Conservation (phyloP, 192 early-diverging fungal species). For the Spizellomyces punctatus region DNA sequence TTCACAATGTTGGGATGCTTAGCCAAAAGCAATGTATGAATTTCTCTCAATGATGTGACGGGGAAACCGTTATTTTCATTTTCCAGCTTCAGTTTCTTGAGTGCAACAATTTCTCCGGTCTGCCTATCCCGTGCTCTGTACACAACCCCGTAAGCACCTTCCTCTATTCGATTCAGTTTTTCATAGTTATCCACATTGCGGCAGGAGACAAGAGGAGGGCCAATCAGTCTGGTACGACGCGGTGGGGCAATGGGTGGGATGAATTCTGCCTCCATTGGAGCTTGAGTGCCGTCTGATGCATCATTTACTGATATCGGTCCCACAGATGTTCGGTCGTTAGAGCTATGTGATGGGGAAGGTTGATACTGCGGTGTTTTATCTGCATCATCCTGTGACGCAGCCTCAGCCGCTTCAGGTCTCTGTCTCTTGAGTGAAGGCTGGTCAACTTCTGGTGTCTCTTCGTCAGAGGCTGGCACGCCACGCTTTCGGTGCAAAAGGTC, state of each 20-base stretch:
- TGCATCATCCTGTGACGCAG: no score
- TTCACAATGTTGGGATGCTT: slow-evolving; percentile 79
- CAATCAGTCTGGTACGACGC: slow-evolving; percentile 27
- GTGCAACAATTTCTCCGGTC: slow-evolving; percentile 79
- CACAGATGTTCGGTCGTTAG: no score
- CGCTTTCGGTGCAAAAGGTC: no score
- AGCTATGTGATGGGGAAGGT: no score
- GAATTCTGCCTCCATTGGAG: no score
- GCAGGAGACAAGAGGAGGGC: slow-evolving; percentile 60
- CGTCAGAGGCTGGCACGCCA: no score
- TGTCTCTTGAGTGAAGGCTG: no score
- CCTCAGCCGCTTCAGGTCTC: no score
- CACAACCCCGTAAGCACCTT: slow-evolving; percentile 96
- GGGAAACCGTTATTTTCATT: slow-evolving; percentile 80
- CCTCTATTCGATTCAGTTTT: slow-evolving; percentile 93
- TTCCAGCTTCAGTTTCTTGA: slow-evolving; percentile 77
- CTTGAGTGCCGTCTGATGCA: no score
- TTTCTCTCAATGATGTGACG: slow-evolving; percentile 79
- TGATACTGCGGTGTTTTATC: no score
- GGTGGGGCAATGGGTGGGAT: not conserved
- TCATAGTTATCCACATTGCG: slow-evolving; percentile 85
- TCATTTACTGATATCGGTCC: no score
- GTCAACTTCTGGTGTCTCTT: no score
- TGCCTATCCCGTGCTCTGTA: slow-evolving; percentile 83
- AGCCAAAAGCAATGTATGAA: slow-evolving; percentile 70